Evolutionary conservation across 805 yeast genomes (phyloP).

Genomic region (Naumovozyma castellii): DNA sequence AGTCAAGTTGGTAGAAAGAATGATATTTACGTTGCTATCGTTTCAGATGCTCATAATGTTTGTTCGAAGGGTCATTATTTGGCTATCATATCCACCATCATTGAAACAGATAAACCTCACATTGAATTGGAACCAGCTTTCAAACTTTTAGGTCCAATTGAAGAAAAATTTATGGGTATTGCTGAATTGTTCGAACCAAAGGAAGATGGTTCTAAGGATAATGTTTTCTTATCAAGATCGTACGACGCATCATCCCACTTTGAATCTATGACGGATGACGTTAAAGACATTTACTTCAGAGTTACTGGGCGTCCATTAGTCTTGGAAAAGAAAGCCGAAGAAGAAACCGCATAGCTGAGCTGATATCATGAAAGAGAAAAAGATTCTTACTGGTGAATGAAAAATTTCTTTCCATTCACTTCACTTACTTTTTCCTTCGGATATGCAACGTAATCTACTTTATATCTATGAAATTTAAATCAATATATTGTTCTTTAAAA

Average conservation of each 20-base stretch:
- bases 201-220: conserved; percentile 71
- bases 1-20: conserved; percentile 87
- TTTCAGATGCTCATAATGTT: conserved; percentile 84
- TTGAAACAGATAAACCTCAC: conserved; percentile 90
- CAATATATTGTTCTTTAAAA: too few relatives aligned
- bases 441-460: too few relatives aligned
- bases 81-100: conserved; percentile 89
- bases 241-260: conserved; percentile 94
- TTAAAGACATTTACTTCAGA: conserved; percentile 85
- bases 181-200: conserved; percentile 83
- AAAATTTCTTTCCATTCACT: too few relatives aligned
- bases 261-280: conserved; percentile 93
- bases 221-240: conserved; percentile 74
- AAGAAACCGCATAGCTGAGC: too few relatives aligned
- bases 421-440: too few relatives aligned
- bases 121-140: conserved; percentile 89
- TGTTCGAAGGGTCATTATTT: conserved; percentile 80
- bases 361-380: too few relatives aligned
- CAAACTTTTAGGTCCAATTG: conserved; percentile 69
- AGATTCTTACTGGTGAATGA: too few relatives aligned
- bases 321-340: conserved; percentile 69
- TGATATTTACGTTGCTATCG: conserved; percentile 88
- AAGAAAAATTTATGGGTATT: conserved; percentile 87
- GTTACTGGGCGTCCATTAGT: conserved; percentile 88
- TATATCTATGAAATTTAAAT: too few relatives aligned